Evolutionary conservation across 2,329 filamentous ascomycete species (phyloP), one percentile per base, ranked within the genome.

Genomic region (Teratosphaeria viscida): DNA sequence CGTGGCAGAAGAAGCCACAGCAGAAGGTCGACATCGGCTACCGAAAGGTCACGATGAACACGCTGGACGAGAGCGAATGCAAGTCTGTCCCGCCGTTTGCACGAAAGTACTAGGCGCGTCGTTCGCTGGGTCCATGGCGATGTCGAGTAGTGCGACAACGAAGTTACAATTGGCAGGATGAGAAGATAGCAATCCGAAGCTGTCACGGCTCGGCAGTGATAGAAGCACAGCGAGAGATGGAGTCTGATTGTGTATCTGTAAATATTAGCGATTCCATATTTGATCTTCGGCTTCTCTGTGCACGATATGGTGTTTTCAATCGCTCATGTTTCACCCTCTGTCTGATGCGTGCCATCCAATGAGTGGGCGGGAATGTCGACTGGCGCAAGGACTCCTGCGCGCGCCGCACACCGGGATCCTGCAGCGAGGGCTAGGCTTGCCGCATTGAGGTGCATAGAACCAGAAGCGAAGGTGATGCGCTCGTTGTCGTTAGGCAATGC

Each of bases 31-130:
- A 97, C 63, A 81, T 97, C 64, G 81, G 84, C 64, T 97, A 97
- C 84, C 85, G 94, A 76, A 81, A 82, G 65, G 94, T 99, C 63
- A 87, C 89, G 63, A 82, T 81, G 67, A 86, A 83, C 63, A 97
- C 94, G 29, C 81, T 99, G 67, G 94, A 97, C 71, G 92, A 95
- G 84, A 86, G 83, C 70, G 94, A 99, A 83, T 97, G 94, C 86
- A 91, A 94, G 83, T 80, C 90, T 66, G 90, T 99, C 62, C 92
- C 92, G 68, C 94, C 94, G 54, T 96, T 97, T 84, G 96, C 96
- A 85, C 85, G 89, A 81, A 87, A 88, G 71, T 92, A 92, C 79
- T 92, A 90, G 19, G 43, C 16, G 43, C 5, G 8, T 49, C 16
- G 16, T 49, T n/a, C n/a, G 43, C 19, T 49, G 23, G 16, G 10